Conservation (phyloP, 1,284 basidiomycete genomes). For the Sparassis latifolia region DNA sequence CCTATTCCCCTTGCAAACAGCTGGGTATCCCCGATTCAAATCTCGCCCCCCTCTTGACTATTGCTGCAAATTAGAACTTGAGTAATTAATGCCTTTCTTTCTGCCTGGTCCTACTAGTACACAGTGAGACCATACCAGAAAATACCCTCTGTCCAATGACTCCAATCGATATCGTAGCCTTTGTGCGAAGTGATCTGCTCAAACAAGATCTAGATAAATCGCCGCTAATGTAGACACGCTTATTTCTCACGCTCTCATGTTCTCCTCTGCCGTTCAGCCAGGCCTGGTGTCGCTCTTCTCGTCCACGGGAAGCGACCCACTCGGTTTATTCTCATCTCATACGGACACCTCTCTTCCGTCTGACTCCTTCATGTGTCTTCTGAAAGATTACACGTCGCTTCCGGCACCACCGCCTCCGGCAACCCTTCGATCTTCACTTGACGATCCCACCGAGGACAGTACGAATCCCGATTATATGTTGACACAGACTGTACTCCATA, state of each 20-base stretch:
- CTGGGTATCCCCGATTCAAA: too few species aligned
- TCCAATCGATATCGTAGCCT: too few species aligned
- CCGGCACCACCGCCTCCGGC: constrained; percentile 43
- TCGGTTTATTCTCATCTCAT: constrained; percentile 50
- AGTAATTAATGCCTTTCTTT: too few species aligned
- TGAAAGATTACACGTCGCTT: constrained; percentile 54
- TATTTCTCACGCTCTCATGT: constrained; percentile 14
- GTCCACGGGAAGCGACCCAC: constrained; percentile 59
- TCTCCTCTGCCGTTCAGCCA: constrained; percentile 40
- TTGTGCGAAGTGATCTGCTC: too few species aligned
- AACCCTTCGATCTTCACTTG: constrained; percentile 35
- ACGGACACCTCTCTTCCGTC: constrained; percentile 47
- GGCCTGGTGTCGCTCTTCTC: constrained; percentile 71
- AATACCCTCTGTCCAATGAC: too few species aligned
- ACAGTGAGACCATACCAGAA: too few species aligned
- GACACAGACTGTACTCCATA: constrained; percentile 73
- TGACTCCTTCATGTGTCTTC: constrained; percentile 61
- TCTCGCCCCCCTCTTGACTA: too few species aligned
- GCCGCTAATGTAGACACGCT: too few species aligned
- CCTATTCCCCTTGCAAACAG: too few species aligned
- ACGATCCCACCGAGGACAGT: constrained; percentile 13
- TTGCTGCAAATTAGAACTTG: too few species aligned
- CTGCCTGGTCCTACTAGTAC: too few species aligned
- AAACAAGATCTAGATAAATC: too few species aligned
- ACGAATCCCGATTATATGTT: constrained; percentile 31